Evolutionary conservation across 768 basidiomycete species (phyloP).

Genomic region (Suillus alpinus): DNA sequence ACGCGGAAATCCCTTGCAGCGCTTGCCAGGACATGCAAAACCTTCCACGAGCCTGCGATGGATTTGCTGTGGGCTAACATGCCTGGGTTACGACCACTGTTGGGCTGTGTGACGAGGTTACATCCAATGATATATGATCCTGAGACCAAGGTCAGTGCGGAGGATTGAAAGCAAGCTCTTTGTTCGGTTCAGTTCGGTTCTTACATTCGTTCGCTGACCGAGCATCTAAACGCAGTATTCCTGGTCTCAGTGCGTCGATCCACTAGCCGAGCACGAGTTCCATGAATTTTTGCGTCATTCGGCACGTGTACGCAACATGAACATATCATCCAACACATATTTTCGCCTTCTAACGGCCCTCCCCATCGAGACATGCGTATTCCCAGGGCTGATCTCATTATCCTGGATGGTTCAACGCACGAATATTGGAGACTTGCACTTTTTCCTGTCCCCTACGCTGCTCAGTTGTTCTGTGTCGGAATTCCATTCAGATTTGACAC

Average conservation of each 20-base stretch:
- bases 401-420: neutral
- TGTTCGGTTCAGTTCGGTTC: neutral
- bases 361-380: neutral
- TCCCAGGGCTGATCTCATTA: neutral
- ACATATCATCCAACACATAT: neutral
- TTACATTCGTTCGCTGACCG: neutral
- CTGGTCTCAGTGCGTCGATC: neutral
- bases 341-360: neutral
- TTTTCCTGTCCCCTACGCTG: neutral
- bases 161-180: neutral
- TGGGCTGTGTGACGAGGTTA: neutral
- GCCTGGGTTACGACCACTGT: neutral
- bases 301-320: neutral
- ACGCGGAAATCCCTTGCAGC: neutral
- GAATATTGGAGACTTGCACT: neutral
- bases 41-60: constrained; percentile 3
- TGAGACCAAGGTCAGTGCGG: neutral
- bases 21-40: constrained; percentile 6
- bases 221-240: neutral
- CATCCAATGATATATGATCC: neutral
- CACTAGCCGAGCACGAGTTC: neutral
- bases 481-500: neutral
- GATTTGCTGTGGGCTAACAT: constrained; percentile 3
- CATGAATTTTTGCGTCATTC: neutral
- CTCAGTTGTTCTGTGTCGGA: neutral